Base-by-base conservation (phyloP, 176 grass and related monocot species). In the Tillandsia leiboldiana region DNA sequence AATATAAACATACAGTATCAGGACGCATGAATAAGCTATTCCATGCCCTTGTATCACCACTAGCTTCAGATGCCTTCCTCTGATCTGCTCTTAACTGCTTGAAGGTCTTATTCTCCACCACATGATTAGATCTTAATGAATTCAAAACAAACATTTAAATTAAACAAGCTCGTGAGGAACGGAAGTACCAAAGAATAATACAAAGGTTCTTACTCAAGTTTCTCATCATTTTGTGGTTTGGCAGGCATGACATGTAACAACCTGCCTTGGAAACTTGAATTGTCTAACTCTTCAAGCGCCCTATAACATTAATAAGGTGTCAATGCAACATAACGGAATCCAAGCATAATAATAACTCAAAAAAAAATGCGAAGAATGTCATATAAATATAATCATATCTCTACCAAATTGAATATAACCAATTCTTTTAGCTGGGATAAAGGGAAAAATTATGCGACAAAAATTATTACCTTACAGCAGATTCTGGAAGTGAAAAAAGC, bases 261-360 rank as follows among this genome's bases (percentile, higher is more conserved):
- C 75, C 86, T 82, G 12, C 93, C 93, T 77, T 97, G 93, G 72
- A 97, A 97, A 73, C 83, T 97, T 72, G 90, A 97, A 54, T 92
- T 97, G 73, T 92, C 89, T 64, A 97, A 79, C 84, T 97, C 91
- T 81, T 88, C 86, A 53, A 97, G 71, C 79, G 93, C 89, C 79
- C 93, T 92, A 67, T 62, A 73, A 80, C 66, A 59, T 10, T 66
- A 79, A 58, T 28, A 22, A 64, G 50, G 51, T 51, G 3, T 53
- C 28, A 77, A 53, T 20, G 15, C 62, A 66, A 26, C 18, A 75
- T 20, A 33, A 66, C 8, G 29, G 18, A 75, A 66, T 33, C 9
- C 50, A 66, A 26, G 8, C 47, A 11, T 49, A 59, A 42, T 72
- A 3, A 56, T n/a, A 2, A n/a, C 53, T 56, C 53, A 62, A 72